phyloP scores from a whole-genome alignment of 768 basidiomycete genomes.

The Macrolepiota dolichaula region DNA sequence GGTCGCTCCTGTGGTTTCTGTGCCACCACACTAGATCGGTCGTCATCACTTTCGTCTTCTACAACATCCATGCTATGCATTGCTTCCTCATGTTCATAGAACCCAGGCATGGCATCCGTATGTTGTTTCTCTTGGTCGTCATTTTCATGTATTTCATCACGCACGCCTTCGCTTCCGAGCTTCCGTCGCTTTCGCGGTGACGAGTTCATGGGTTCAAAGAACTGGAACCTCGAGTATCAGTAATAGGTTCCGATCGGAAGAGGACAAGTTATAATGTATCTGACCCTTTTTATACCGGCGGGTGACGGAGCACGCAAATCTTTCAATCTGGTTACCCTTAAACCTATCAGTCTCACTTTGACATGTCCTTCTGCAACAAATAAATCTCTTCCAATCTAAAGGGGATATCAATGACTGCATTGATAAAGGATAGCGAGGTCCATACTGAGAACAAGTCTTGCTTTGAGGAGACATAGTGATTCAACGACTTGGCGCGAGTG shows the following conservation, averaged over 20 bases:
- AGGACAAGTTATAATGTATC: conserved; percentile 12
- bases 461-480: conserved; percentile 73
- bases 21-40: conserved; percentile 1
- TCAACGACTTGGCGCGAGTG: conserved; percentile 79
- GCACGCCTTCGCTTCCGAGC: conserved; percentile 17
- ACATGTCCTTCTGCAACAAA: conserved; percentile 79
- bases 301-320: conserved; percentile 57
- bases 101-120: conserved; percentile 48
- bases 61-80: conserved; percentile 22
- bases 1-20: conserved; percentile 10
- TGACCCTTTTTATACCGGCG: conserved; percentile 72
- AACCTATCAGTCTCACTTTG: conserved; percentile 79
- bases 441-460: conserved; percentile 76
- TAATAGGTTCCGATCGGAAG: neutral
- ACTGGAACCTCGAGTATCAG: conserved; percentile 33
- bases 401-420: neutral
- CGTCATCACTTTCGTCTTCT: conserved; percentile 15
- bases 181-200: conserved; percentile 22
- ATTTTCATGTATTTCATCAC: conserved; percentile 17
- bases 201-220: conserved; percentile 42
- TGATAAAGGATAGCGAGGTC: conserved; percentile 8
- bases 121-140: conserved; percentile 22
- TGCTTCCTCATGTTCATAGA: conserved; percentile 48
- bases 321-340: conserved; percentile 85
- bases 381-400: conserved; percentile 76